phyloP scores from a whole-genome alignment of 345 rosid genomes.

The Rubroshorea leprosula region DNA sequence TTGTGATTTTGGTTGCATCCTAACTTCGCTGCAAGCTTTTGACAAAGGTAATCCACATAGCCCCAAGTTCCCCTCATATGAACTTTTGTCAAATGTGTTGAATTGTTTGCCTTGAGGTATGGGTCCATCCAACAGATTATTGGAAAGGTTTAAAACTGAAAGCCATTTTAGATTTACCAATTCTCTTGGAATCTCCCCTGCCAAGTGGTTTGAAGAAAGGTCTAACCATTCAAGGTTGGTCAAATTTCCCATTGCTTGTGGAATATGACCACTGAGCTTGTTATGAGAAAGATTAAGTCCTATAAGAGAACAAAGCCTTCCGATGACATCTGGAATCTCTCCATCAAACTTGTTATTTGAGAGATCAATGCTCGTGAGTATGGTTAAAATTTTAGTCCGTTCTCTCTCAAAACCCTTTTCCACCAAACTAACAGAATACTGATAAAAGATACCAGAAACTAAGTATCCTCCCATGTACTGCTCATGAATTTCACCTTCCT shows the following conservation, averaged over 20 bases:
- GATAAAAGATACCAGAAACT: background rate
- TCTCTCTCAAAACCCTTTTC: conserved; percentile 13
- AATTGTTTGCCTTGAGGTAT: conserved; percentile 22
- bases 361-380: background rate
- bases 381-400: background rate
- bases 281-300: conserved; percentile 25
- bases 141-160: conserved; percentile 7
- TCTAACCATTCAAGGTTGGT: conserved; percentile 16
- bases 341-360: too few relatives aligned
- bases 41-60: conserved; percentile 17
- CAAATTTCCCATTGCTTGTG: conserved; percentile 12
- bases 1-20: background rate
- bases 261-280: conserved; percentile 5
- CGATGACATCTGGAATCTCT: conserved; percentile 17
- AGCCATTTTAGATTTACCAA: conserved; percentile 1
- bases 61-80: conserved; percentile 13
- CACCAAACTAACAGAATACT: background rate
- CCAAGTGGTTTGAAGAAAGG: conserved; percentile 20
- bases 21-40: background rate
- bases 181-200: conserved; percentile 13
- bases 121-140: conserved; percentile 4
- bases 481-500: background rate
- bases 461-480: background rate
- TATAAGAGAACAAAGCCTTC: conserved; percentile 14
- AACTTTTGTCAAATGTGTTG: background rate